A percentile compares a stretch with the other conserved stretches of the same genome.
Conservation (phyloP, 2,329 filamentous ascomycete species). For the Helotiales sp. region DNA sequence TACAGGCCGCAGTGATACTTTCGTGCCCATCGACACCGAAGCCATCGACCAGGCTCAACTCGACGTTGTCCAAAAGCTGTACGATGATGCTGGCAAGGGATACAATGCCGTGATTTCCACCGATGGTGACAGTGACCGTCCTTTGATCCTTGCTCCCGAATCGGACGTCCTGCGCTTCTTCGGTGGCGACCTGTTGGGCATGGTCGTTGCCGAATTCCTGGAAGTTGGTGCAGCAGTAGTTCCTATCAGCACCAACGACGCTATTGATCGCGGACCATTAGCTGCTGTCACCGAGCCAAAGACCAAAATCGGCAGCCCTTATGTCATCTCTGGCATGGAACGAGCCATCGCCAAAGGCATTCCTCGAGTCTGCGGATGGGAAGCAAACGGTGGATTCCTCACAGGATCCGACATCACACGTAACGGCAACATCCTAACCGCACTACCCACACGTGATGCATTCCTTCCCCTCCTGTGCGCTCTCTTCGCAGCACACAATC, state of each 20-base stretch:
- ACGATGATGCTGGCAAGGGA: constrained; percentile 33
- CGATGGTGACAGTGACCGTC: constrained; percentile 45
- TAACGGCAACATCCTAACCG: constrained; percentile 39
- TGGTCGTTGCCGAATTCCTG: constrained; percentile 44
- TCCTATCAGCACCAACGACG: constrained; percentile 44
- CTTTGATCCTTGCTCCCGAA: constrained; percentile 41
- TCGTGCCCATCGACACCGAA: constrained; percentile 45
- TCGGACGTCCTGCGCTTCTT: constrained; percentile 42
- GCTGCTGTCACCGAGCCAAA: constrained; percentile 40
- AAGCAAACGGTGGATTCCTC: constrained; percentile 45
- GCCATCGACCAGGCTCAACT: constrained; percentile 44
- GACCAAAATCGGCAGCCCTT: constrained; percentile 45
- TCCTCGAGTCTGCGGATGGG: constrained; percentile 42
- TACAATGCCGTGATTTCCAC: constrained; percentile 44
- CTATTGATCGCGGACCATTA: constrained; percentile 42
- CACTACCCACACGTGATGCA: constrained; percentile 43
- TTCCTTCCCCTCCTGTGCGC: constrained; percentile 42
- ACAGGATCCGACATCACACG: constrained; percentile 42
- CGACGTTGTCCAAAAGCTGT: constrained; percentile 40
- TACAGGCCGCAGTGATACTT: constrained; percentile 44
- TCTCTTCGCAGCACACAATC: constrained; percentile 40
- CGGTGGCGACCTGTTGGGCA: constrained; percentile 43
- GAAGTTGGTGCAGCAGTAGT: constrained; percentile 42
- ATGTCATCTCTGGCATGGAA: constrained; percentile 45
- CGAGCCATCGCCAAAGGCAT: constrained; percentile 39